These are phyloP conservation scores for Eucalyptus regnans DNA, from an alignment of 345 rosid species.

Conservation along the genomic window DNA sequence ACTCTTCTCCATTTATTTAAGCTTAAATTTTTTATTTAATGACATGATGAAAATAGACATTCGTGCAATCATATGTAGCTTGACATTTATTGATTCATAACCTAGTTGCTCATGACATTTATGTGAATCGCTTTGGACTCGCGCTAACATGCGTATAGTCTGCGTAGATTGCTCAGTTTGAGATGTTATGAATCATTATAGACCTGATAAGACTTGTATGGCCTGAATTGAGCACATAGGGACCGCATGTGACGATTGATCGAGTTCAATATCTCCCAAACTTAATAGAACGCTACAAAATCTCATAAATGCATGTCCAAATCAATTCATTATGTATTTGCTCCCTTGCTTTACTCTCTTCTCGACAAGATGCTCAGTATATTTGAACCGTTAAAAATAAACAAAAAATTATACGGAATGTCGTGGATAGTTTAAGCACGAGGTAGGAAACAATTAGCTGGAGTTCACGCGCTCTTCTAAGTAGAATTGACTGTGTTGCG, in stretches of 20 bases:
- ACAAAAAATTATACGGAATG: not conserved
- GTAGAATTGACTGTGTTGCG: no score
- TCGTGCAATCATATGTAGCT: not conserved
- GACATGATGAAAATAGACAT: not conserved
- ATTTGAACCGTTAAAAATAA: not conserved
- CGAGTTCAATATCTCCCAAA: not conserved
- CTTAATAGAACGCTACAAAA: not conserved
- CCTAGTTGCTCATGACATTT: not conserved
- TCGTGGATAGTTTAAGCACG: not conserved
- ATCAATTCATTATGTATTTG: not conserved
- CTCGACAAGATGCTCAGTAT: fast-evolving
- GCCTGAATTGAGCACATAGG: no score
- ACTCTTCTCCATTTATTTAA: not conserved
- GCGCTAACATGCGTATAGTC: no score
- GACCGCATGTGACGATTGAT: not conserved
- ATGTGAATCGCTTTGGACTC: not conserved
- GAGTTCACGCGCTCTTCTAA: not conserved
- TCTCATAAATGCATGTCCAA: not conserved
- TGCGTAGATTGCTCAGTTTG: not conserved
- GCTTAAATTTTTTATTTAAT: fast-evolving
- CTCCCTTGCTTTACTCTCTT: not conserved
- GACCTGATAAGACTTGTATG: fast-evolving
- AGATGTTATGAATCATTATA: fast-evolving
- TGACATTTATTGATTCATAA: not conserved
- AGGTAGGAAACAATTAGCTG: not conserved